Base-by-base conservation (phyloP, 768 basidiomycete species). In the Mycena olivaceomarginata region DNA sequence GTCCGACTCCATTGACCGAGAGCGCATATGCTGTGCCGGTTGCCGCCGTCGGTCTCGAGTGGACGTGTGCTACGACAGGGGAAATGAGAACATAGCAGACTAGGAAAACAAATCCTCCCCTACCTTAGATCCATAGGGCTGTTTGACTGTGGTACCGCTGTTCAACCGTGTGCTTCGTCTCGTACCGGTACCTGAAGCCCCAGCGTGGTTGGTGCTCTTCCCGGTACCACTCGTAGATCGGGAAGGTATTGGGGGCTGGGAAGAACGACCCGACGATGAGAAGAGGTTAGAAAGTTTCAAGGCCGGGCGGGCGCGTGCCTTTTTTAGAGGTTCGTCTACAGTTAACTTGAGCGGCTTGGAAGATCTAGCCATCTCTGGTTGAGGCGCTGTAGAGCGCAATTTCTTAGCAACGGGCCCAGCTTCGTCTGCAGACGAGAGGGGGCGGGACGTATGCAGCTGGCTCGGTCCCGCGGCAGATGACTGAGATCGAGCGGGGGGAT, bases 261-360 rank as follows among this genome's bases (percentile, higher is more conserved):
- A 92, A 92, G 90, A 90, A 91, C 92, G 93, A 92, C 91, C 91
- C 87, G 92, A 91, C 88, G 93, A 94, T 94, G 94, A 95, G 94
- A 94, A 94, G 90, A 94, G 90, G 89, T 94, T 94, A 94, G 92
- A 90, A 93, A 94, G 92, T 89, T 91, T 93, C 91, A 94, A 91
- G 91, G 93, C 94, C 93, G 93, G 93, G 93, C 93, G 94, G 90
- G 92, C 92, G 93, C 94, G 92, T 95, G 93, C 95, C 95, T 96
- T 96, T 94, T 95, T 95, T 90, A 90, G 88, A 85, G 92, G 91
- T 86, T 94, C 93, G 87, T 94, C 93, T 82, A 89, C 85, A 83
- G 87, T 87, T 81, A 90, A 85, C 89, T 94, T 95, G 83, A 88
- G 89, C 79, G 90, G 85, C 85, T 93, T 93, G 67, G 89, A 84